Evolutionary conservation across 2,329 filamentous ascomycete species (phyloP).

Genomic region (Colletotrichum graminicola): DNA sequence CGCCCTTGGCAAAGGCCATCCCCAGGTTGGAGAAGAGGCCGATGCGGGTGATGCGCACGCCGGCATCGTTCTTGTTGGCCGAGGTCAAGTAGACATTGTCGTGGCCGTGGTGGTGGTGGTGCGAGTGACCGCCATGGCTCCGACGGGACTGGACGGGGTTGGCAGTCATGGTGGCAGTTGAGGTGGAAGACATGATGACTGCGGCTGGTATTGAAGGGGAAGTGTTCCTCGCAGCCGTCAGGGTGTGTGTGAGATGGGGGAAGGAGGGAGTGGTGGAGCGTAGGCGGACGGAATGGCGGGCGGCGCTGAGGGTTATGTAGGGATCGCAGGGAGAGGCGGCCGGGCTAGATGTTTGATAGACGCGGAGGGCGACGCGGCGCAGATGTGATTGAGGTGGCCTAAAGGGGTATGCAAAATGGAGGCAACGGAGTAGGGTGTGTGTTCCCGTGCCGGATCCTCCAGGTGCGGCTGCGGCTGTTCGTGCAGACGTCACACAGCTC

Average conservation of each 20-base stretch:
- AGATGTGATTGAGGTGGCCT: constrained; percentile 50
- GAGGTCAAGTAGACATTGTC: constrained; percentile 88
- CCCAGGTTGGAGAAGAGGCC: constrained; percentile 89
- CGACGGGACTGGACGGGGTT: constrained; percentile 56
- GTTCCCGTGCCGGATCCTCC: constrained; percentile 43
- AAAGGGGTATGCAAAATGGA: constrained; percentile 39
- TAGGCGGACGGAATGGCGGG: constrained; percentile 23
- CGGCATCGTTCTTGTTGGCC: constrained; percentile 88
- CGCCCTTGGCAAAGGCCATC: constrained; percentile 94
- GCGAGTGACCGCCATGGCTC: constrained; percentile 65
- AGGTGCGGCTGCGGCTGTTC: constrained; percentile 16
- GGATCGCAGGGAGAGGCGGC: constrained; percentile 35
- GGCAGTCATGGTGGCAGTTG: constrained; percentile 46
- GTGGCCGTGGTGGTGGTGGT: constrained; percentile 76
- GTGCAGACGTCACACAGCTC: constrained; percentile 42
- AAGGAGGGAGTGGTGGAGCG: constrained; percentile 18
- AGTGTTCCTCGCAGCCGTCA: constrained; percentile 41
- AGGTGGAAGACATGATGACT: constrained; percentile 53
- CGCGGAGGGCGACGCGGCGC: constrained; percentile 34
- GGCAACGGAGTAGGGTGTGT: constrained; percentile 46
- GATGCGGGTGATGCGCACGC: constrained; percentile 92
- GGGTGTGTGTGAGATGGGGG: constrained; percentile 24
- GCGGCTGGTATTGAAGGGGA: constrained; percentile 27
- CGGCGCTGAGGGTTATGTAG: constrained; percentile 40
- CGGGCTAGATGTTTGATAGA: constrained; percentile 38